Conservation (phyloP, 2,329 filamentous ascomycete genomes). For the Aspergillus sp. region DNA sequence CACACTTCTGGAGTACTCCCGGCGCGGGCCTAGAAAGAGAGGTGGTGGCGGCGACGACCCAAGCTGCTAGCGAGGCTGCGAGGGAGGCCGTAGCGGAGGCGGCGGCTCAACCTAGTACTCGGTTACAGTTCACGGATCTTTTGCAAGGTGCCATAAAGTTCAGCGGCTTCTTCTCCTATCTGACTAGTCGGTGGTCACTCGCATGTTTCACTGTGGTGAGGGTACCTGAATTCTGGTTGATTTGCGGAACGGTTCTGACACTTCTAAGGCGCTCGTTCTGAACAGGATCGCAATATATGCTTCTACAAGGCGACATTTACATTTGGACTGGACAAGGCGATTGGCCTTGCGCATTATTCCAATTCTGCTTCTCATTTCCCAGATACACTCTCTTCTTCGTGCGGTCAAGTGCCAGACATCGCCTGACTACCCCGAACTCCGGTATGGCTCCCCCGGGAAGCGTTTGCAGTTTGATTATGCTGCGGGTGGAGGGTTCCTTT, state of each 20-base stretch:
- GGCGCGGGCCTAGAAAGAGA: conserved; percentile 32
- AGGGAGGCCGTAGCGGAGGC: conserved; percentile 34
- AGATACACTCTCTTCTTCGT: conserved; percentile 71
- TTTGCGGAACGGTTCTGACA: neutral
- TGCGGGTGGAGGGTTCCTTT: conserved; percentile 67
- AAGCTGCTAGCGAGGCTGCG: conserved; percentile 34
- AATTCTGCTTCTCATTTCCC: conserved; percentile 66
- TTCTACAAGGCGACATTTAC: conserved; percentile 77
- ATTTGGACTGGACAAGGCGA: conserved; percentile 70
- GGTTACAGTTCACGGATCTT: conserved; percentile 42
- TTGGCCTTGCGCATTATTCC: conserved; percentile 69
- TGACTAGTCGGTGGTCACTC: conserved; percentile 89
- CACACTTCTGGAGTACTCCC: conserved; percentile 24
- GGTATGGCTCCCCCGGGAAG: conserved; percentile 68
- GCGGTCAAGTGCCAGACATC: conserved; percentile 92
- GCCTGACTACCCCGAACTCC: conserved; percentile 65
- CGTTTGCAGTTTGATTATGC: conserved; percentile 69
- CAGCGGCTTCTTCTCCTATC: conserved; percentile 84
- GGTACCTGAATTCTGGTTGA: conserved; percentile 2
- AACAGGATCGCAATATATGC: conserved; percentile 95
- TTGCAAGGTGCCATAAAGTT: conserved; percentile 64
- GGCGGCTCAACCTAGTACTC: conserved; percentile 31
- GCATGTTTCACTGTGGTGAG: conserved; percentile 75
- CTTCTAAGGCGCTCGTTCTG: conserved; percentile 68
- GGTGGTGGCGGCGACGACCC: conserved; percentile 42